A percentile compares a stretch with the other conserved stretches of the same genome.
Evolutionary conservation across 192 early-diverging fungal species (phyloP).

Genomic region (Linnemannia zychae): DNA sequence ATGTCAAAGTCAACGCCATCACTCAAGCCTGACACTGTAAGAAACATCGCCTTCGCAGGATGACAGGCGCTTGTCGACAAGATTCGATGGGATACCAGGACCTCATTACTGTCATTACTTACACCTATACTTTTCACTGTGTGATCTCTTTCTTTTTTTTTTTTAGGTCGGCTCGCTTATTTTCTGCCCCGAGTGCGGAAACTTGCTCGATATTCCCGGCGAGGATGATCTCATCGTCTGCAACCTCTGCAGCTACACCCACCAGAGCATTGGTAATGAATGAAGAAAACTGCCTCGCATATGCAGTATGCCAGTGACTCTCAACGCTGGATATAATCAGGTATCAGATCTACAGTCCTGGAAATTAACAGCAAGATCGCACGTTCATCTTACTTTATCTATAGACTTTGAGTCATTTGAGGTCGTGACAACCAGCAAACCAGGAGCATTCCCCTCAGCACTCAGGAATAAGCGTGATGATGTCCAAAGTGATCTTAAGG

Average conservation of each 20-base stretch:
- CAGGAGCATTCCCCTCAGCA: slow-evolving; percentile 83
- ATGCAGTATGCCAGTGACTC: no score
- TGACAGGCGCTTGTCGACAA: no score
- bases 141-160: background rate
- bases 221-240: slow-evolving; percentile 86
- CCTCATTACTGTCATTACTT: background rate
- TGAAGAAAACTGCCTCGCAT: background rate
- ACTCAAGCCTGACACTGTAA: slow-evolving; percentile 52
- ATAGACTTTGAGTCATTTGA: slow-evolving; percentile 83
- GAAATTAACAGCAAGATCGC: background rate
- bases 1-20: slow-evolving; percentile 52
- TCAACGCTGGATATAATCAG: background rate
- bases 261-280: slow-evolving; percentile 75
- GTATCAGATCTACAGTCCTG: background rate
- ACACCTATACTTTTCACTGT: background rate
- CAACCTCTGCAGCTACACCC: slow-evolving; percentile 80
- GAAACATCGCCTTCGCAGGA: background rate
- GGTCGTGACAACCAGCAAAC: slow-evolving; percentile 83
- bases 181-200: slow-evolving; percentile 93
- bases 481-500: slow-evolving; percentile 65
- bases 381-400: background rate
- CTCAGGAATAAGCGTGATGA: slow-evolving; percentile 79
- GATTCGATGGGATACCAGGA: background rate
- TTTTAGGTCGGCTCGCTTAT: slow-evolving; percentile 77
- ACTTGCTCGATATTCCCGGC: slow-evolving; percentile 89